A percentile compares a stretch with the other conserved stretches of the same genome.
phyloP scores from a whole-genome alignment of 257 asterid species.

The Mitragyna speciosa region DNA sequence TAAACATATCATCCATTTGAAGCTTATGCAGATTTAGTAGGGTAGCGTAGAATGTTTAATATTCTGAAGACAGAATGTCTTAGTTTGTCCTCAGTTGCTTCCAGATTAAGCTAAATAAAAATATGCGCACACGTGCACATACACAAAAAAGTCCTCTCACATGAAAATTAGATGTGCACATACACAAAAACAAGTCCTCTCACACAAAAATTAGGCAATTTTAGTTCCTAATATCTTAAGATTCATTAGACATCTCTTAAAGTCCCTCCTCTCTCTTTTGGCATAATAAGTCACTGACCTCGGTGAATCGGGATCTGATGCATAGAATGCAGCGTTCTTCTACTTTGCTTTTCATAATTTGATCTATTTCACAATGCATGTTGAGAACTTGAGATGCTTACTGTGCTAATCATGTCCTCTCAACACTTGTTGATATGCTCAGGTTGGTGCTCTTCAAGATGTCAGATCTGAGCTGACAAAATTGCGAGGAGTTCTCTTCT shows the following conservation, averaged over 20 bases:
- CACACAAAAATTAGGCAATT: not conserved
- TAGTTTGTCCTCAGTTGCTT: not conserved
- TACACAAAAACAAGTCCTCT: not conserved
- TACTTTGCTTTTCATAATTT: not conserved
- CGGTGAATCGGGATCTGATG: not conserved
- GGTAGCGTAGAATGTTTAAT: not conserved
- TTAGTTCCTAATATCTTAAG: not conserved
- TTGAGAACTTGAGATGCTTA: slow-evolving; percentile 1
- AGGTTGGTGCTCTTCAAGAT: slow-evolving; percentile 99
- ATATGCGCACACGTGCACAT: not conserved
- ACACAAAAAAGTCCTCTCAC: not conserved
- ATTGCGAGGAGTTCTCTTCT: slow-evolving; percentile 88
- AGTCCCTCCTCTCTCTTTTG: not conserved
- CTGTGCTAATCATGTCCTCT: slow-evolving; percentile 18
- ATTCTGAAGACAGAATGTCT: not conserved
- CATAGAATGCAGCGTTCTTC: not conserved
- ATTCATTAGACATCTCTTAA: not conserved
- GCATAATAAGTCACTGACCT: not conserved
- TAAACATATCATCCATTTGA: not conserved
- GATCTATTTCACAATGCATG: not conserved
- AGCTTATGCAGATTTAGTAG: not conserved
- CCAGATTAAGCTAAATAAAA: slow-evolving; percentile 1
- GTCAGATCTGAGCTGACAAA: slow-evolving; percentile 94
- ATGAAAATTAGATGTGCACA: not conserved
- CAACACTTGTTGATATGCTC: slow-evolving; percentile 30